phyloP scores from a whole-genome alignment of 768 basidiomycete species.

The Glaciozyma antarctica region DNA sequence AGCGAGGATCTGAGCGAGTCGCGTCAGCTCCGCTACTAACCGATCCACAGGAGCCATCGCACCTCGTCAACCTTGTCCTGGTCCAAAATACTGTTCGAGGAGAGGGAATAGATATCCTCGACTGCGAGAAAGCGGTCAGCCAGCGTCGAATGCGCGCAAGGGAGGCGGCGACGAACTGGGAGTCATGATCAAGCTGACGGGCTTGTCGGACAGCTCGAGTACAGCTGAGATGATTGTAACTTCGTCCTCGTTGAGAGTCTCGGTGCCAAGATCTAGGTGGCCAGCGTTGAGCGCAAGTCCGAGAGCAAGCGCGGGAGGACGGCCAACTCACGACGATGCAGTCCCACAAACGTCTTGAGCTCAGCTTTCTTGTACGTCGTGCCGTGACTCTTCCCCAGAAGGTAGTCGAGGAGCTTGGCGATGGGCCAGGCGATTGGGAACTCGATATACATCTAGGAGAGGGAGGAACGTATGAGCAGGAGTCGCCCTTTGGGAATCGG shows the following conservation, averaged over 20 bases:
- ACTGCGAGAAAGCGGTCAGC: conserved; percentile 34
- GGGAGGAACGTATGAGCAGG: neutral
- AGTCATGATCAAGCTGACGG: conserved; percentile 67
- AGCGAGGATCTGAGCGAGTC: conserved; percentile 1
- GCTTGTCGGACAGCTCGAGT: conserved; percentile 34
- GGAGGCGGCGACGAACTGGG: conserved; percentile 39
- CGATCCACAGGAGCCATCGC: conserved; percentile 29
- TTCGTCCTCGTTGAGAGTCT: conserved; percentile 43
- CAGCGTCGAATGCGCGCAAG: too few species aligned
- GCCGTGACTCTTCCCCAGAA: conserved; percentile 73
- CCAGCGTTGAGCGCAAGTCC: neutral
- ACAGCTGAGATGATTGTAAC: conserved; percentile 37
- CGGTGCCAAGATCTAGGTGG: conserved; percentile 36
- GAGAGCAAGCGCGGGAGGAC: neutral
- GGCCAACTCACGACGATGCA: conserved; percentile 38
- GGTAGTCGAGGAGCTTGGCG: conserved; percentile 67
- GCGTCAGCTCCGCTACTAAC: neutral
- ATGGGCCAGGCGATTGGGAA: conserved; percentile 65
- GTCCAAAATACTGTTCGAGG: conserved; percentile 67
- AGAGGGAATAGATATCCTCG: conserved; percentile 75
- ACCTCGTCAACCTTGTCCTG: conserved; percentile 71
- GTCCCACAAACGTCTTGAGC: conserved; percentile 72
- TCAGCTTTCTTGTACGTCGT: conserved; percentile 79
- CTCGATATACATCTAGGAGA: neutral
- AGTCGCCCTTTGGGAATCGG: neutral